Evolutionary conservation across 176 grass and related monocot genomes (phyloP).

Genomic region (Hsuehochloa calcarea): DNA sequence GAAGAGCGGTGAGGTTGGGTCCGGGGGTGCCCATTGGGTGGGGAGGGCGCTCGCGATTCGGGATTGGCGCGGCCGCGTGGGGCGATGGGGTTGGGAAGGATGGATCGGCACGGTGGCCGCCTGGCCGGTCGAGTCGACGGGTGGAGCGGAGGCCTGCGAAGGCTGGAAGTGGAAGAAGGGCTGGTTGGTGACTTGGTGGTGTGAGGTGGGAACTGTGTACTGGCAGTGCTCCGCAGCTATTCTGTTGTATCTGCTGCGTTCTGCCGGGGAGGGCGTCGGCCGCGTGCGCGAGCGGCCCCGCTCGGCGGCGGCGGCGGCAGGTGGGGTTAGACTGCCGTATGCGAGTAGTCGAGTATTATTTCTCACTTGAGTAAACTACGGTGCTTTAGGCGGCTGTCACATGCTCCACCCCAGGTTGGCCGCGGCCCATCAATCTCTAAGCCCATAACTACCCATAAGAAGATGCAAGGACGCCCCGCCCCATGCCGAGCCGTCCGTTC

Average conservation of each 20-base stretch:
- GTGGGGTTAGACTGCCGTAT: neutral
- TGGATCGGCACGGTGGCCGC: neutral
- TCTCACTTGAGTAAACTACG: neutral
- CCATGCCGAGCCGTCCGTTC: neutral
- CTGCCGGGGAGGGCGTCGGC: neutral
- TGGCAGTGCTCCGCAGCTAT: too few relatives aligned
- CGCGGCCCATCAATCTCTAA: neutral
- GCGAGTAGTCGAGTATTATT: neutral
- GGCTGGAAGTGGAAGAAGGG: neutral
- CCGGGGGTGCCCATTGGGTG: conserved; percentile 37
- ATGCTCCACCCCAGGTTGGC: neutral
- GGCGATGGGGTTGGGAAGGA: neutral
- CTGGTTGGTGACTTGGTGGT: neutral
- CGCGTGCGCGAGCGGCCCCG: neutral
- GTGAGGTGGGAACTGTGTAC: neutral
- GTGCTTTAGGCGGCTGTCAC: neutral
- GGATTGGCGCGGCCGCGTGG: neutral
- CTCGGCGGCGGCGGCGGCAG: neutral
- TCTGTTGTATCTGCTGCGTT: neutral
- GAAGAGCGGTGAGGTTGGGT: conserved; percentile 29
- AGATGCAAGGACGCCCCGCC: too few relatives aligned
- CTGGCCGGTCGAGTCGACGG: neutral
- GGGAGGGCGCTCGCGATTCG: neutral
- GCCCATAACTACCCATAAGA: neutral
- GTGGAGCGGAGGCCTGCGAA: neutral